These are phyloP conservation scores for Citrullus mucosospermus DNA, from an alignment of 306 rosid species.

Conservation along the genomic window DNA sequence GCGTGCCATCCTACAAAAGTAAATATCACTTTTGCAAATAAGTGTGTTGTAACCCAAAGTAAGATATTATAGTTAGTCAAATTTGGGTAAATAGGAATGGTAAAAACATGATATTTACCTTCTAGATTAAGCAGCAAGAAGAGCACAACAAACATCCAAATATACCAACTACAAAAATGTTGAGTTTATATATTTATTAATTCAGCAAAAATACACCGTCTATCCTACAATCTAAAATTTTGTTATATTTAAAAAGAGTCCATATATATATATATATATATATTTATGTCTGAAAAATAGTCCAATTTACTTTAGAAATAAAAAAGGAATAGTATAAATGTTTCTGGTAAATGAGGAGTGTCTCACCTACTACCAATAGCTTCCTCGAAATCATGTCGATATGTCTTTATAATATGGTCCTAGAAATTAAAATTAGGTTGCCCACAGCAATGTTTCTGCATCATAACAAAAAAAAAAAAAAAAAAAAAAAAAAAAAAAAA, in stretches of 20 bases:
- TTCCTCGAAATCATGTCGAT: constrained; percentile 53
- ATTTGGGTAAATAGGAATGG: neutral
- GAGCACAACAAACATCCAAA: constrained; percentile 86
- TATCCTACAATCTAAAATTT: no score
- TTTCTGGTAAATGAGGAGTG: neutral
- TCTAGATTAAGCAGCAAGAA: constrained; percentile 63
- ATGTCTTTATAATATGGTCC: constrained; percentile 22
- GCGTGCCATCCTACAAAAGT: constrained; percentile 71
- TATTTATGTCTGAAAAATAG: no score
- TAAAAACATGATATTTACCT: constrained; percentile 25
- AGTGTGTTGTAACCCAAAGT: neutral
- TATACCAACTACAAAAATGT: constrained; percentile 54
- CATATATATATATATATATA: no score
- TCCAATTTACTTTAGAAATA: neutral
- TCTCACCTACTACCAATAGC: constrained; percentile 74
- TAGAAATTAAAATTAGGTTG: constrained; percentile 32
- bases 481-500: neutral
- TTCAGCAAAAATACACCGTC: neutral
- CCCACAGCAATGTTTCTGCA: constrained; percentile 33
- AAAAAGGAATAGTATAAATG: neutral
- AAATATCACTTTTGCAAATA: neutral
- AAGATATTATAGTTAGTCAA: neutral
- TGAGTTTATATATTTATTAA: neutral
- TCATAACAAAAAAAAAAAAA: no score
- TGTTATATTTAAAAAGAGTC: no score